Base-by-base conservation (phyloP, 1,284 basidiomycete genomes). In the Sphagnurus paluster region DNA sequence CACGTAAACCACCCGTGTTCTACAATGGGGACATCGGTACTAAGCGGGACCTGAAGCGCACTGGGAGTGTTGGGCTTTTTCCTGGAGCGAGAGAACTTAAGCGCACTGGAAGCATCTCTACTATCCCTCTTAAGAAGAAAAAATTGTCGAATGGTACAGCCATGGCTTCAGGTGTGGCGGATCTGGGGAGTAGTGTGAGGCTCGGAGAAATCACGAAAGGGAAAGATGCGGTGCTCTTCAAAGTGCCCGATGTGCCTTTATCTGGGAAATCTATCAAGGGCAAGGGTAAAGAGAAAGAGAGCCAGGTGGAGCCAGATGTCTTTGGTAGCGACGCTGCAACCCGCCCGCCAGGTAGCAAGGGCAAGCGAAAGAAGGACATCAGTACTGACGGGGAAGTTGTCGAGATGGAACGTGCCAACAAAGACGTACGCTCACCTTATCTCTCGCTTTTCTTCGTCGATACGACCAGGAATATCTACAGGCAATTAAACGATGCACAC, bases 1-100 rank as follows among this genome's bases (percentile, higher is more conserved):
- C 86, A 6, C 83, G 87, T 14, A 71, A 75, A 32, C 83, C 84
- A 0, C 82, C 82, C 2, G 50, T 61, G 49, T 55, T 59, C 45
- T 60, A 69, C n/a, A 57, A 57, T 28, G 62, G 60, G 26, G 50
- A 39, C 29, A 40, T 14, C 14, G 19, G 25, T 6, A 20, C 34
- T 20, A 32, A n/a, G 2, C 29, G 21, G 21, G 35, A 34, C 20
- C 17, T 30, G 9, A 54, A 41, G 43, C 34, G n/a, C n/a, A n/a
- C n/a, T n/a, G n/a, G n/a, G n/a, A n/a, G n/a, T n/a, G n/a, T n/a
- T n/a, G n/a, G n/a, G n/a, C n/a, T n/a, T n/a, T n/a, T n/a, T n/a
- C n/a, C n/a, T n/a, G n/a, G n/a, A n/a, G n/a, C n/a, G n/a, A n/a
- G 42, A 8, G 65, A 62, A 29, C 52, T 64, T 44, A 56, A 61